phyloP scores from a whole-genome alignment of 257 asterid genomes.

The Phtheirospermum japonicum region DNA sequence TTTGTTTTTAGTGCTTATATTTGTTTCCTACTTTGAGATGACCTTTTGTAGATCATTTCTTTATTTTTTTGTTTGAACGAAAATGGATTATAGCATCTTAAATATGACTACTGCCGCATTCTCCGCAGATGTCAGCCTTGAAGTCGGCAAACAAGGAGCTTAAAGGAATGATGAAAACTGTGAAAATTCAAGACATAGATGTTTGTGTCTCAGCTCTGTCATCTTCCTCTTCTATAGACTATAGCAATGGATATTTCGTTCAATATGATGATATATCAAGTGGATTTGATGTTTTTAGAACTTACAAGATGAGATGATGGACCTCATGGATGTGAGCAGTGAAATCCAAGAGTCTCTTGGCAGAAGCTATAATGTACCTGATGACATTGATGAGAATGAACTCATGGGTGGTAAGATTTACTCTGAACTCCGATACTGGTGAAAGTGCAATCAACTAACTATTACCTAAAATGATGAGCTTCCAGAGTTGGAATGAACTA shows the following conservation, averaged over 20 bases:
- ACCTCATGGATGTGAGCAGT: constrained; percentile 95
- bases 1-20: constrained; percentile 43
- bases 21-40: constrained; percentile 18
- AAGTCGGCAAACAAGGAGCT: constrained; percentile 91
- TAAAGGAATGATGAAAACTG: constrained; percentile 99
- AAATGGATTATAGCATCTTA: constrained; percentile 12
- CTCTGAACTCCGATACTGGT: constrained; percentile 15
- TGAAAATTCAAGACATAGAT: constrained; percentile 96
- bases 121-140: constrained; percentile 89
- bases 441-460: background rate
- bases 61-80: background rate
- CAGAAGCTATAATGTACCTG: constrained; percentile 91
- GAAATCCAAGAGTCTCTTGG: constrained; percentile 98
- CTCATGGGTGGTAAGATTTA: constrained; percentile 82
- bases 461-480: constrained; percentile 1
- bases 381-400: constrained; percentile 95
- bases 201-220: constrained; percentile 44
- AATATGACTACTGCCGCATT: constrained; percentile 19
- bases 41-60: background rate
- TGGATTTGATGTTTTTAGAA: constrained; percentile 44
- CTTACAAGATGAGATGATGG: constrained; percentile 99
- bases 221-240: constrained; percentile 16
- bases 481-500: background rate
- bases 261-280: constrained; percentile 9
- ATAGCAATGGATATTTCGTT: constrained; percentile 12